Base-by-base conservation (phyloP, 306 rosid species). In the Pyrus betulifolia region DNA sequence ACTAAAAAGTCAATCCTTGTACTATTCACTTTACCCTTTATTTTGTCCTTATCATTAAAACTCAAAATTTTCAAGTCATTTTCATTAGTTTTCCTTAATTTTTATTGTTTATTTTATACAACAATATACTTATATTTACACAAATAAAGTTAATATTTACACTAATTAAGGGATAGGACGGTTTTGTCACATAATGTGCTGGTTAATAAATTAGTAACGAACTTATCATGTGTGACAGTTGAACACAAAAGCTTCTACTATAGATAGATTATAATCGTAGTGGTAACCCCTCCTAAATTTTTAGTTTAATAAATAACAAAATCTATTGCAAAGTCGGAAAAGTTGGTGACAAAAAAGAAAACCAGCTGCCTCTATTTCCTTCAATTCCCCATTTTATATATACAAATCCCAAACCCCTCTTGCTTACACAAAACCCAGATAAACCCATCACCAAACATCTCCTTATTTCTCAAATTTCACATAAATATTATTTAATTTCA, bases 101-200 rank as follows among this genome's bases (percentile, higher is more conserved):
- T 44, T 44, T 44, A 10, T 11, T 45, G 13, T 45, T 45, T 45
- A 15, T 12, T 45, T 45, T 45, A 12, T 4, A 45, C 51, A 12
- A 45, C 13, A 4, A 45, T 45, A 45, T 45, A 45, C 12, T 11
- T 11, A 45, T 4, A 31, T 31, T 31, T 31, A 31, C 51, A 44
- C 51, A 4, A 11, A 11, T 0, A 14, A 45, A 12, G 17, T 45
- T 45, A 5, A 45, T 45, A 45, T 12, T 45, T 45, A 12, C 17
- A 12, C 5, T 45, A 1, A 45, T 45, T 12, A 1, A 0, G 17
- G 14, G 17, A 0, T 45, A 4, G 0, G 1, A 0, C 12, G 2
- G 13, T 45, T 45, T 11, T 3, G 51, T 45, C 51, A 12, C 51
- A 45, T 1, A 12, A 45, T 45, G 14, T 12, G 6, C 18, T 46